Percentiles rank a stretch among this genome's conserved stretches.
phyloP scores from a whole-genome alignment of 139 green algal genomes.

The Auxenochlorella pyrenoidosa region DNA sequence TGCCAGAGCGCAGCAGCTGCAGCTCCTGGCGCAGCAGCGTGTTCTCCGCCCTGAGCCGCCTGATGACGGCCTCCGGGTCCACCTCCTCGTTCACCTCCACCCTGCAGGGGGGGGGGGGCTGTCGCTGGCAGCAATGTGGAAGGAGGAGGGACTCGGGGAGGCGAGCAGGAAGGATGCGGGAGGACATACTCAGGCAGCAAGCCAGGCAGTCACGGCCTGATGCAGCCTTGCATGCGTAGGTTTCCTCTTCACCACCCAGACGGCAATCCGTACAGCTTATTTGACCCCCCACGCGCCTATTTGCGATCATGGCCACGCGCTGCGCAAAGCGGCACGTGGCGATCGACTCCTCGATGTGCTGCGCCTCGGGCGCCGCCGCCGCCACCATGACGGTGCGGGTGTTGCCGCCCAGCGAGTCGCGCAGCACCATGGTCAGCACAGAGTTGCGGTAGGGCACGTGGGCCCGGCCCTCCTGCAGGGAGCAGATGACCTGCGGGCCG shows the following conservation, averaged over 20 bases:
- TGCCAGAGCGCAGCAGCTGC: conserved; percentile 44
- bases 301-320: conserved; percentile 87
- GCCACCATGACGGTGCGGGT: conserved; percentile 75
- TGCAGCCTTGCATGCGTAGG: too few species aligned
- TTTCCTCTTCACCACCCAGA: too few species aligned
- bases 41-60: conserved; percentile 77
- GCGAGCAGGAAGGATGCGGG: too few species aligned
- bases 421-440: conserved; percentile 98
- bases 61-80: conserved; percentile 84
- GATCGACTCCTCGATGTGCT: conserved; percentile 91
- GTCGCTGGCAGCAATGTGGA: too few species aligned
- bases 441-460: conserved; percentile 91
- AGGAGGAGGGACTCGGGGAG: too few species aligned
- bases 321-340: conserved; percentile 94
- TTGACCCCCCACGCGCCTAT: too few species aligned
- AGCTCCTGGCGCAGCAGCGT: conserved; percentile 85
- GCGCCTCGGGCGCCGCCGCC: conserved; percentile 80
- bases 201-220: too few species aligned
- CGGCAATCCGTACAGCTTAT: too few species aligned
- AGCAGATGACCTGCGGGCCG: conserved; percentile 79
- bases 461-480: conserved; percentile 78
- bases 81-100: conserved; percentile 91
- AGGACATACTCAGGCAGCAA: too few species aligned
- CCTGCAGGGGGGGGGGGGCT: conserved; percentile 30
- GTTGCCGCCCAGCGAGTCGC: conserved; percentile 81